These are phyloP conservation scores for maize (Zea mays) DNA, from an alignment of 176 grass and related monocot genomes.

Conservation along the genomic window DNA sequence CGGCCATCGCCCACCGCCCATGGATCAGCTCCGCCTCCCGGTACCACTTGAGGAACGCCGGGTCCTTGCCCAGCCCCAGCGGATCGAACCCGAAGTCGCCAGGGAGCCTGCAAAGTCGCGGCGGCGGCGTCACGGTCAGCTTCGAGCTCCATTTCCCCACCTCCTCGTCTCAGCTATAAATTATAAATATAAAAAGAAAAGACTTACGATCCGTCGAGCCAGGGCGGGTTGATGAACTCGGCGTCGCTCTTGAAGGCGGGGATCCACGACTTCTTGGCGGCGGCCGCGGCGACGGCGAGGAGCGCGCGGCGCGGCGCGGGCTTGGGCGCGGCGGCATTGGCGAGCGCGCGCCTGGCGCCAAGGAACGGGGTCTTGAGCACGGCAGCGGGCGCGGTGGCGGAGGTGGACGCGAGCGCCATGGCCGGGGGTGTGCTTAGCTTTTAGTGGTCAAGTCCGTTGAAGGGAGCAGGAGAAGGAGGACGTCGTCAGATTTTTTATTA, in stretches of 20 bases:
- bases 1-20: conserved; percentile 92
- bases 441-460: not conserved
- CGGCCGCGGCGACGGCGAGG: conserved; percentile 49
- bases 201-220: conserved; percentile 98
- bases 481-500: not conserved
- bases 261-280: conserved; percentile 86
- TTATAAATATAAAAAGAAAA: too few relatives aligned
- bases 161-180: not conserved
- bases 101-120: conserved; percentile 50
- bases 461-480: not conserved
- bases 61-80: conserved; percentile 90
- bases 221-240: conserved; percentile 74
- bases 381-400: conserved; percentile 34
- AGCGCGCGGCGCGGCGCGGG: conserved; percentile 42
- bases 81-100: conserved; percentile 96
- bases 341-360: conserved; percentile 53
- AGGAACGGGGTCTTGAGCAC: conserved; percentile 70
- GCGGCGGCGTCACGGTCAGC: too few relatives aligned
- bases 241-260: conserved; percentile 75
- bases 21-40: conserved; percentile 97
- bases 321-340: conserved; percentile 43
- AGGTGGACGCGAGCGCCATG: conserved; percentile 85
- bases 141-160: not conserved
- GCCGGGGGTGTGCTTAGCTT: not conserved
- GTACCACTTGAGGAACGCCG: conserved; percentile 99